Conservation (phyloP, 257 asterid species). For the Agastache rugosa region DNA sequence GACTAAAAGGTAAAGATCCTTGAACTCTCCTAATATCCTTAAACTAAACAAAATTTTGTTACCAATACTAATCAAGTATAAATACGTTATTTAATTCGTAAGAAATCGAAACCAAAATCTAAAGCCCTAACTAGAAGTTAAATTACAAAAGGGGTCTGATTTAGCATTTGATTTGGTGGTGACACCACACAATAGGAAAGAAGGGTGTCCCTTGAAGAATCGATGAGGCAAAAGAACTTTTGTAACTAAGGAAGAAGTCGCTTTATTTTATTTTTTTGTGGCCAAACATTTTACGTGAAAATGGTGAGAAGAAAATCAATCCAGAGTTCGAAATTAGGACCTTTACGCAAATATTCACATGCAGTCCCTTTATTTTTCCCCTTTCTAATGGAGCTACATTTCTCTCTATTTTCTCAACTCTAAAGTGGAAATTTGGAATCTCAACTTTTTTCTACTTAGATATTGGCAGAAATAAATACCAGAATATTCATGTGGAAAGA, state of each 20-base stretch:
- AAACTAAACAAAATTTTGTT: too few species aligned
- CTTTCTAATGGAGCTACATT: not conserved
- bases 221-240: not conserved
- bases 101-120: too few species aligned
- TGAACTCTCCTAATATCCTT: too few species aligned
- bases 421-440: not conserved
- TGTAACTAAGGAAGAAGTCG: not conserved
- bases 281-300: not conserved
- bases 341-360: not conserved
- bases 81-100: too few species aligned
- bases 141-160: too few species aligned
- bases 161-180: too few species aligned
- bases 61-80: too few species aligned
- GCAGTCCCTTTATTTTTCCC: not conserved
- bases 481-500: conserved; percentile 9
- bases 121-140: too few species aligned
- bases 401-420: not conserved
- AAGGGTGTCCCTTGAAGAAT: not conserved
- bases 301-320: not conserved
- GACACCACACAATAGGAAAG: too few species aligned
- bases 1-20: too few species aligned
- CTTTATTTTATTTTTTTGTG: not conserved
- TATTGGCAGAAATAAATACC: too few species aligned
- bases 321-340: not conserved
- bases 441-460: not conserved